Base-by-base conservation (phyloP, 306 rosid species). In the Canavalia gladiata region DNA sequence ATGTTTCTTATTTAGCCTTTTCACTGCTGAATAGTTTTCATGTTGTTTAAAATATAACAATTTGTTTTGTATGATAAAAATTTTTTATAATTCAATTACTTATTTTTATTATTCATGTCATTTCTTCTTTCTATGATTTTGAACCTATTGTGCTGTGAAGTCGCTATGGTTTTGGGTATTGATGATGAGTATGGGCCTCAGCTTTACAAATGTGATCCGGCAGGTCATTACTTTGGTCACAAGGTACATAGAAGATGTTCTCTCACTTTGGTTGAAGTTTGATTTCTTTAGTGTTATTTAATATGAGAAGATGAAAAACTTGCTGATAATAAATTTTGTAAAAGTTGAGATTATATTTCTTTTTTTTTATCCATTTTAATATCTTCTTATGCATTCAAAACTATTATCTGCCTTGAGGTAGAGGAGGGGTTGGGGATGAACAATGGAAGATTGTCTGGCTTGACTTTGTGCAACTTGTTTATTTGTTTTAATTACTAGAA, bases 151-250 rank as follows among this genome's bases (percentile, higher is more conserved):
- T 59, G 76, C 65, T 74, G 45, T 71, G 79, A 83, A 96, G 99
- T 96, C 82, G 94, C 98, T 31, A 96, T 96, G 99, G 89, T 96
- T 75, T 89, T 96, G 93, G 95, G 97, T 68, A 91, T 96, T 84
- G 99, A 96, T 42, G 98, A 93, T 10, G 99, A 96, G 85, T 67
- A 37, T 30, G 99, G 99, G 51, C 91, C 99, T 76, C 94, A 81
- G 50, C 97, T 96, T 67, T 96, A 81, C 78, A 96, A 96, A 85
- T 96, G 99, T 76, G 99, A 96, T 67, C 99, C 99, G 33, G 99
- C 99, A 52, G 99, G 99, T 72, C 99, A 96, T 86, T 93, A 90
- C 90, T 96, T 93, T 78, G 99, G 99, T 81, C 99, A 96, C 89
- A 96, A 96, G 99, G 99, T 94, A 88, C 43, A 25, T 66, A 37